Base-by-base conservation (phyloP, 192 early-diverging fungal genomes). In the Backusella tarrabulga region DNA sequence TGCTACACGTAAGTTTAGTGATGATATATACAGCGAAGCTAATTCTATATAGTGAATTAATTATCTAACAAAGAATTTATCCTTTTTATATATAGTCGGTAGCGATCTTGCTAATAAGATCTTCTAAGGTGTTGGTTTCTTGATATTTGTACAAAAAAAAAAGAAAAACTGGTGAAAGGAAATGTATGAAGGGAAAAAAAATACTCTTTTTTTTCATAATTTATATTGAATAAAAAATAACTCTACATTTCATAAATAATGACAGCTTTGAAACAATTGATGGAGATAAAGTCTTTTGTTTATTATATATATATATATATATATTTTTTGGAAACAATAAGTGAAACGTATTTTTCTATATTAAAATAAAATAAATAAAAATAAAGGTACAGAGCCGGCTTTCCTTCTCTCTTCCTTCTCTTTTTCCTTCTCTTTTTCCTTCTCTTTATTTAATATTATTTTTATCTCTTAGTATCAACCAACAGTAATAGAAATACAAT, bases 1-100 rank as follows among this genome's bases (percentile, higher is more conserved):
- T 78, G 77, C 72, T 32, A 78, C 80, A 75, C 32, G 80, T 82
- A 82, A 76, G 77, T 66, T 72, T 63, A 63, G 56, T 63, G 46
- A 50, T 19, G 7, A n/a, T 1, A 50, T 46, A 56, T 67, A 72
- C 29, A 38, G 35, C 21, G 21, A 29, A 29, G 4, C 7, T 12
- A 29, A 26, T 60, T 26, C 23, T 60, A 60, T 12, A 12, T 60
- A 63, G 23, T 23, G 56, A 63, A 63, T 63, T 50, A n/a, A 12
- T 63, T 63, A 63, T 63, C 56, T 63, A 63, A 63, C 56, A 63
- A 63, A 63, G 23, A 63, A 63, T 63, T 63, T 63, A 26, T 11
- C 12, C 23, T 63, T 63, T 11, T 14, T 63, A 26, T 26, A 29
- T 63, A 29, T 63, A 63, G 56, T 63, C 26, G 56, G 56, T 60